Base-by-base conservation (phyloP, 2,329 filamentous ascomycete genomes). In the Alternaria conjuncta region DNA sequence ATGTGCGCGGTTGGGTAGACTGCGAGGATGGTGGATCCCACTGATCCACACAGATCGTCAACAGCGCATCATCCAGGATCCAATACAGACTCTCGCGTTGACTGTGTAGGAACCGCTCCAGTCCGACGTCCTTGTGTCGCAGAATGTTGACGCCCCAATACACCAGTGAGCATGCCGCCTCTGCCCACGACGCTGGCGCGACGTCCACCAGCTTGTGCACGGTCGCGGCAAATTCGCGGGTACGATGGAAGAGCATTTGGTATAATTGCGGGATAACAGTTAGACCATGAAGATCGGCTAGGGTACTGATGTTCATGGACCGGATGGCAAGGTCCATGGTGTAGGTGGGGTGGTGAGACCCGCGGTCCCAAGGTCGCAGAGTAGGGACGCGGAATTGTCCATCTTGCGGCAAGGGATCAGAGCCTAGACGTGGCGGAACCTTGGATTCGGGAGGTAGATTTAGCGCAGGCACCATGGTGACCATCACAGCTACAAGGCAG, bases 81-180 rank as follows among this genome's bases (percentile, higher is more conserved):
- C 60, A 65, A 53, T 69, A 70, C 11, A 70, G 50, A 26, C 68
- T 70, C 13, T 63, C 56, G 5, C 66, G 57, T 47, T 69, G 66
- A 23, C 66, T 63, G 25, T 60, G 57, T 41, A 70, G 45, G n/a
- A 70, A 67, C 1, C 50, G 30, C 21, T 68, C 61, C 21, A 70
- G 57, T 6, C 55, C 18, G 4, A 68, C 23, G 18, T 30, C 25
- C 4, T 59, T 21, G 13, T 62, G 57, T 13, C 55, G 58, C 20
- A 70, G 23, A 8, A 70, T 21, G 3, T 58, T 32, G 7, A 64
- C 45, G 11, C 63, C 64, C 58, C 57, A 68, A 13, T 66, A 49
- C 2, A 70, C 47, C n/a, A 66, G 41, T 15, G 60, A 57, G 21
- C 59, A 56, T 11, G 63, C 61, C 8, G 57, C 57, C 20, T 55